Conservation (phyloP, 106 monocot species). For the Dendrobium officinale region DNA sequence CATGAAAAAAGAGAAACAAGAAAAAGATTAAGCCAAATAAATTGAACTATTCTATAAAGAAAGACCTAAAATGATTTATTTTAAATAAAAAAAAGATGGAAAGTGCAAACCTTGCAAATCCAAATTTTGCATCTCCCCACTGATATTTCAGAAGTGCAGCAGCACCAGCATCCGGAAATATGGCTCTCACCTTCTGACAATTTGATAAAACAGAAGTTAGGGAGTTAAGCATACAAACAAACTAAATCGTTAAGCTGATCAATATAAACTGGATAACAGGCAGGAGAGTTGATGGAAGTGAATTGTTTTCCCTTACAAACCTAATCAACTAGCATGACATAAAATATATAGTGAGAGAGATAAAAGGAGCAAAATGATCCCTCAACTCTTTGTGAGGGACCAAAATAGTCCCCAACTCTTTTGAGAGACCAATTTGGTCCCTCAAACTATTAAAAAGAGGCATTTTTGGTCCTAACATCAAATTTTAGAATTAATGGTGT, state of each 20-base stretch:
- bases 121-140: slow-evolving; percentile 82
- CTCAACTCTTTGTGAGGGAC: too few relatives aligned
- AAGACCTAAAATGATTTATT: background rate
- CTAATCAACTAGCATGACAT: background rate
- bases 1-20: background rate
- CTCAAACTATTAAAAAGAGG: too few relatives aligned
- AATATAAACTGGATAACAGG: background rate
- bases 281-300: background rate
- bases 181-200: slow-evolving; percentile 73
- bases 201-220: slow-evolving; percentile 3
- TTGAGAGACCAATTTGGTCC: too few relatives aligned
- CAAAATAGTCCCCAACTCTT: too few relatives aligned
- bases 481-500: too few relatives aligned
- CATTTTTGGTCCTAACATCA: too few relatives aligned
- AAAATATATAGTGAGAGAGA: too few relatives aligned
- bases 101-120: slow-evolving; percentile 63
- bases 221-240: background rate
- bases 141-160: slow-evolving; percentile 84
- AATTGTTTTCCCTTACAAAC: background rate
- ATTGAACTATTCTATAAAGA: background rate
- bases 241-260: background rate
- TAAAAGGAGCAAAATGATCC: too few relatives aligned
- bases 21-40: background rate
- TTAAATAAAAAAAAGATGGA: background rate
- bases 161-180: slow-evolving; percentile 95